Conservation (phyloP, 257 asterid genomes). For the Solanum chilense region DNA sequence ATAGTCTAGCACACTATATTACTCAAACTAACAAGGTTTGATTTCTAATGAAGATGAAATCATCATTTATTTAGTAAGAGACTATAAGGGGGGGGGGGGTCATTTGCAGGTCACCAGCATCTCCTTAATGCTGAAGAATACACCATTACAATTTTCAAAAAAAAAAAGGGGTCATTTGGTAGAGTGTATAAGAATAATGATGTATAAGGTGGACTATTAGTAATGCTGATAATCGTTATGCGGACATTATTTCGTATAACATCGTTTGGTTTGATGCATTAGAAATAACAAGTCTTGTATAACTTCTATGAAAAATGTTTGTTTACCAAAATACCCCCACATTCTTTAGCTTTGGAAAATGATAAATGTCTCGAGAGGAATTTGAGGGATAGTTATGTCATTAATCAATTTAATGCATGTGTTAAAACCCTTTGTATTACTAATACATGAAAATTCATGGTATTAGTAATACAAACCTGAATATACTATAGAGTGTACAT, state of each 20-base stretch:
- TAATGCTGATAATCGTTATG: not conserved
- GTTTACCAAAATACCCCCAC: not conserved
- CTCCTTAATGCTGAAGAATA: no score
- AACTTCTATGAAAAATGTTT: not conserved
- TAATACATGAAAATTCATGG: not conserved
- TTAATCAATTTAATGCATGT: not conserved
- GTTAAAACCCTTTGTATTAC: not conserved
- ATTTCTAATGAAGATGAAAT: not conserved
- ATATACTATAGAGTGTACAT: not conserved
- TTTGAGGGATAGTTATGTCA: not conserved
- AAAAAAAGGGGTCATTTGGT: not conserved
- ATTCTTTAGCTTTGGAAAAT: not conserved
- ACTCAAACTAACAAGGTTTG: not conserved
- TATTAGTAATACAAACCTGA: not conserved
- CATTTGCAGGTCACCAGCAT: no score
- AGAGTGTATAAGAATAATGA: not conserved
- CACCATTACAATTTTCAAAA: no score
- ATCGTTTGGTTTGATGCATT: not conserved
- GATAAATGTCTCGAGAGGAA: not conserved
- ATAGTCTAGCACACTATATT: not conserved
- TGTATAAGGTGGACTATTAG: not conserved
- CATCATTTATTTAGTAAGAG: not conserved
- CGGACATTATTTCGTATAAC: not conserved
- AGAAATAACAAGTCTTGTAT: not conserved
- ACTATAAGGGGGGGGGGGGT: not conserved